A percentile compares a stretch with the other conserved stretches of the same genome.
Evolutionary conservation across 2,329 filamentous ascomycete species (phyloP).

Genomic region (Exophiala bonariae): DNA sequence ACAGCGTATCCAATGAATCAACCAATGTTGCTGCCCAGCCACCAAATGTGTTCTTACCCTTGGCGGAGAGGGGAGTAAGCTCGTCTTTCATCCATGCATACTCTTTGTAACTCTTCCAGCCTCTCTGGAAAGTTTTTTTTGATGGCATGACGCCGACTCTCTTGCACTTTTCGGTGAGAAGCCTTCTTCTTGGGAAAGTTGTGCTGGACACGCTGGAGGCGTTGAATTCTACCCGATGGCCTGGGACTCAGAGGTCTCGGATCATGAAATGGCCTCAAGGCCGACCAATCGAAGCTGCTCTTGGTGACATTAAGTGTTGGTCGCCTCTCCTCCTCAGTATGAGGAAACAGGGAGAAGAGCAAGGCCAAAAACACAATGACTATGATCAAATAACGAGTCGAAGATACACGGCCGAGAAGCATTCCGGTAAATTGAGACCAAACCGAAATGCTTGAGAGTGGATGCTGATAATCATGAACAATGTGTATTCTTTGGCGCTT

Average conservation of each 20-base stretch:
- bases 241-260: background rate
- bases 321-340: too few species aligned
- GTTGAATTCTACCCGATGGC: background rate
- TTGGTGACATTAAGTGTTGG: background rate
- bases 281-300: background rate
- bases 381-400: too few species aligned
- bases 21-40: constrained; percentile 60
- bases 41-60: constrained; percentile 3
- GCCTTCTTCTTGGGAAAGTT: background rate
- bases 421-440: too few species aligned
- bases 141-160: background rate
- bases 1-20: constrained; percentile 61
- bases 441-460: too few species aligned
- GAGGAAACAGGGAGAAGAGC: background rate
- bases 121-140: background rate
- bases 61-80: constrained; percentile 1
- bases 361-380: background rate
- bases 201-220: background rate
- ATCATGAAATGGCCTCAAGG: background rate
- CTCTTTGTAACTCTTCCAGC: constrained; percentile 2
- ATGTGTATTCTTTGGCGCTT: too few species aligned
- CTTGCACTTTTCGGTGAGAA: background rate
- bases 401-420: too few species aligned
- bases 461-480: too few species aligned
- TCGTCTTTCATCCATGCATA: constrained; percentile 13